Evolutionary conservation across 1,139 yeast species (phyloP), one percentile per base, ranked within the genome.

Genomic region (Diutina scorzettiae): DNA sequence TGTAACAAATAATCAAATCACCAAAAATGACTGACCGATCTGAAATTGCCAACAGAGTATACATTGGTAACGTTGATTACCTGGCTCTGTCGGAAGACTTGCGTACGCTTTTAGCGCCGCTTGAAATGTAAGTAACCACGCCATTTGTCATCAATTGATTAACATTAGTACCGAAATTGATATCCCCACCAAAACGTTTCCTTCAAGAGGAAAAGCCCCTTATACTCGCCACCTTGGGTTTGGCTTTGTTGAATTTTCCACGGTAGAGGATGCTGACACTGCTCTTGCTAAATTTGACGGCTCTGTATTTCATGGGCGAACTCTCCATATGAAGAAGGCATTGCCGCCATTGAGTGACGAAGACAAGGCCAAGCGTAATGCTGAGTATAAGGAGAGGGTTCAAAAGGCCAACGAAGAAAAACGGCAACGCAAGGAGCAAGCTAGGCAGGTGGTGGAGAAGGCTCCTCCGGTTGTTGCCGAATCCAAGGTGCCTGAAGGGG

Each of bases 221-320:
- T 20, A 12, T 9, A 23, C 25, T n/a, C 39, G 39, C n/a, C 25
- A 21, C 9, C 28, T 93, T 97, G 99, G 99, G 30, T 91, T 89
- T 56, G 98, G 98, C 1, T 91, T 91, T 61, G 96, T 77, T 24
- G 98, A 91, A 60, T 91, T 87, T 60, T 76, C 67, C 51, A 74
- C 89, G 4, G 76, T 76, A 49, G 85, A 78, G 41, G 79, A 82
- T 53, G 98, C 98, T 0, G 69, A 74, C 41, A 69, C 73, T 16
- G 97, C 96, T 4, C 76, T 86, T 43, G 59, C 71, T 24, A 71
- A 81, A 0, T 65, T 87, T 68, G 85, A 91, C 58, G 95, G 89
- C 1, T 71, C 7, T 9, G 20, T 5, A 20, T 23, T 34, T 9
- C 7, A 12, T 9, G 27, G 39, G 20, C 27, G 39, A 4, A 21